Base-by-base conservation (phyloP, 208 protist species). In the Tritrichomonas musculus region DNA sequence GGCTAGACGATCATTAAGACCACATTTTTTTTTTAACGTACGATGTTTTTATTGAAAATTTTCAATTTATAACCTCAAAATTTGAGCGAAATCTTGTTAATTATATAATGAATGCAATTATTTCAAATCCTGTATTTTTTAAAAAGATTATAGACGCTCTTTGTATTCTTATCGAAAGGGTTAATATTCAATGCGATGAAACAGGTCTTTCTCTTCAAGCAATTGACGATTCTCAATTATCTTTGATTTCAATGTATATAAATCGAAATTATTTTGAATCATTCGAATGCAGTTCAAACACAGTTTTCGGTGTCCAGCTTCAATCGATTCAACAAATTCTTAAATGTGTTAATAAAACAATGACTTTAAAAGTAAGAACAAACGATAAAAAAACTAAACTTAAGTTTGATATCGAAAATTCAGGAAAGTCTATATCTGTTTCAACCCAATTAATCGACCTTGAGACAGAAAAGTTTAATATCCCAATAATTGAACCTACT, bases 381-480 rank as follows among this genome's bases (percentile, higher is more conserved):
- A 66, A 55, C 14, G 55, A 39, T 8, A 30, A 57, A 9, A 0
- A 66, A 20, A 39, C 47, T 66, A 1, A 27, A 4, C 50, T 92
- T 11, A 92, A 66, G 50, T 69, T 92, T 36, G 27, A 69, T 22
- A 66, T 92, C 82, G 55, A 66, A 14, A 66, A 92, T 50, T 41
- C 30, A 5, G 30, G 25, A 47, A n/a, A n/a, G n/a, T n/a, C n/a
- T n/a, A 22, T 44, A 13, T 69, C 25, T 47, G 60, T 49, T 33
- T 30, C n/a, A 27, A 66, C 66, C 41, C 49, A 57, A 25, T 57
- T 92, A 41, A 92, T 92, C 50, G 82, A 92, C 47, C 60, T 92
- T 66, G 41, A 47, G 0, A 57, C 50, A 27, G 82, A 92, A 41
- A 17, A 66, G 3, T 41, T 92, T 25, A 39, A 30, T 53, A 92